These are phyloP conservation scores for Caloboletus firmus DNA, from an alignment of 1,284 basidiomycete species.

Conservation along the genomic window DNA sequence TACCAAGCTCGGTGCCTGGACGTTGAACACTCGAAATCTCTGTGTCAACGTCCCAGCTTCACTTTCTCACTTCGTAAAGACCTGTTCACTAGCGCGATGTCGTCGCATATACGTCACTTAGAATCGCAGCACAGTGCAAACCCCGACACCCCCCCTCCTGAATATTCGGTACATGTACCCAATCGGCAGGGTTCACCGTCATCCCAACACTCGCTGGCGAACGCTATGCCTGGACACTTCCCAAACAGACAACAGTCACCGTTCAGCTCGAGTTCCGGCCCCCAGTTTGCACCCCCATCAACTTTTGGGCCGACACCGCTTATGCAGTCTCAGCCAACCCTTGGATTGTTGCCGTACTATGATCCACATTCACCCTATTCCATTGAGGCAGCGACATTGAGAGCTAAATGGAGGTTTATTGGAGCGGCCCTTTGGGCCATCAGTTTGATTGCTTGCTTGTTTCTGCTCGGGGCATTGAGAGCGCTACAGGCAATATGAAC, in stretches of 20 bases:
- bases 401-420: constrained; percentile 48
- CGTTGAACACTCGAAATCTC: neutral
- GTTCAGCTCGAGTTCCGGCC: constrained; percentile 16
- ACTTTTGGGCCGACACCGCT: constrained; percentile 47
- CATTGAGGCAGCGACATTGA: constrained; percentile 44
- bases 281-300: constrained; percentile 23
- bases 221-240: constrained; percentile 16
- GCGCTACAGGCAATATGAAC: constrained; percentile 7
- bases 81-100: constrained; percentile 9
- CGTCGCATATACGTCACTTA: constrained; percentile 10
- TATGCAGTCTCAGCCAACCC: constrained; percentile 26
- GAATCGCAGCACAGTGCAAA: constrained; percentile 24
- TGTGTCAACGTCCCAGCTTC: neutral
- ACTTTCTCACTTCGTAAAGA: neutral
- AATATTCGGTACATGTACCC: constrained; percentile 28
- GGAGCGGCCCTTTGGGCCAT: constrained; percentile 43
- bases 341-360: constrained; percentile 45
- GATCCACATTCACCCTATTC: constrained; percentile 46
- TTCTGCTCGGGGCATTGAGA: constrained; percentile 15
- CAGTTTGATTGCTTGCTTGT: constrained; percentile 34
- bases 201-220: constrained; percentile 19
- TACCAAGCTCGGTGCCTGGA: neutral
- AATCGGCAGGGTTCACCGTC: constrained; percentile 15
- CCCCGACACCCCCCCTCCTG: constrained; percentile 33
- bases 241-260: constrained; percentile 14